Evolutionary conservation across 1,284 basidiomycete species (phyloP).

Genomic region (Cryptococcus sp.): DNA sequence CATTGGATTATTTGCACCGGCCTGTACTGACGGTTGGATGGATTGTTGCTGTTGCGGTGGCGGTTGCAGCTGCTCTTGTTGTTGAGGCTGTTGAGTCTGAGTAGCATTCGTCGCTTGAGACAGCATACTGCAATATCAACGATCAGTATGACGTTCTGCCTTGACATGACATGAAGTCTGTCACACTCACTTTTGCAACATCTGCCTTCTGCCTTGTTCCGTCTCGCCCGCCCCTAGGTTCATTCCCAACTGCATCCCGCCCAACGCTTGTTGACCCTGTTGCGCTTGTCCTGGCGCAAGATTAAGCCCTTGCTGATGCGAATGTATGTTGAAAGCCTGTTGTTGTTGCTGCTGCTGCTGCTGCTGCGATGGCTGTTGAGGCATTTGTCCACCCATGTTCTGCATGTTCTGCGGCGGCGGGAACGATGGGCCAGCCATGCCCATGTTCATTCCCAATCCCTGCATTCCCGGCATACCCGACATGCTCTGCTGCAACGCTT

Average conservation of each 20-base stretch:
- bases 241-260: slow-evolving; percentile 12
- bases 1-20: not conserved
- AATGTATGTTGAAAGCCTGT: slow-evolving; percentile 8
- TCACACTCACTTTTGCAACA: slow-evolving; percentile 19
- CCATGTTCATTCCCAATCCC: slow-evolving; percentile 12
- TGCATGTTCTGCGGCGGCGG: slow-evolving; percentile 9
- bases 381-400: not conserved
- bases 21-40: slow-evolving; percentile 1
- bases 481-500: slow-evolving; percentile 4
- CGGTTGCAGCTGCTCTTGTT: slow-evolving; percentile 6
- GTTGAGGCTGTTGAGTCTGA: slow-evolving; percentile 10
- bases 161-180: not conserved
- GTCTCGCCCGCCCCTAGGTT: slow-evolving; percentile 6
- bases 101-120: slow-evolving; percentile 10
- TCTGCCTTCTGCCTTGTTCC: slow-evolving; percentile 15
- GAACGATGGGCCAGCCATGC: slow-evolving; percentile 17
- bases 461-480: slow-evolving; percentile 1
- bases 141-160: not conserved
- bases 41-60: not conserved
- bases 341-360: slow-evolving; percentile 6
- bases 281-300: slow-evolving; percentile 2
- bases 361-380: slow-evolving; percentile 9
- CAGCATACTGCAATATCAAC: slow-evolving; percentile 12
- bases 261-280: slow-evolving; percentile 12
- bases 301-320: slow-evolving; percentile 13